Evolutionary conservation across 306 rosid species (phyloP).

Genomic region (Oxytropis ochrocephala): DNA sequence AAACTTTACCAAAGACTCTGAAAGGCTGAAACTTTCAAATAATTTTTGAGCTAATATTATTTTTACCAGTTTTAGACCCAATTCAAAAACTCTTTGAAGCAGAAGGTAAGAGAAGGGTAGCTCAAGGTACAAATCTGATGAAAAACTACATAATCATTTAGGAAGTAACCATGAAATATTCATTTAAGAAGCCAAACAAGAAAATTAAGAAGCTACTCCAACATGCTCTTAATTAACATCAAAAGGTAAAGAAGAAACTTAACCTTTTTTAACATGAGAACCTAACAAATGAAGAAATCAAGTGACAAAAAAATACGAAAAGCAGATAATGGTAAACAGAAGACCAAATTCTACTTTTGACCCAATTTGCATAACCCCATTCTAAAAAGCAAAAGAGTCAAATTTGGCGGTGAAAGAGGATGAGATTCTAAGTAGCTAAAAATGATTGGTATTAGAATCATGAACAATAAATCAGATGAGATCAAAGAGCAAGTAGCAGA

Average conservation of each 20-base stretch:
- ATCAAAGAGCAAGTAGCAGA: background rate
- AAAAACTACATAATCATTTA: no score
- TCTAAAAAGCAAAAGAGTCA: slow-evolving; percentile 2
- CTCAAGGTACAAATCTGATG: no score
- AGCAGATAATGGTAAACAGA: background rate
- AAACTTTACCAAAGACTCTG: background rate
- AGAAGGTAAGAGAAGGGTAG: no score
- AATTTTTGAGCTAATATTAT: background rate
- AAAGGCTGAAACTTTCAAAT: background rate
- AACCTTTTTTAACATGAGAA: slow-evolving; percentile 1
- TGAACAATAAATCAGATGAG: slow-evolving; percentile 8
- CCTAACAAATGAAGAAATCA: slow-evolving; percentile 12
- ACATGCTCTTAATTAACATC: no score
- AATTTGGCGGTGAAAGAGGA: slow-evolving; percentile 14
- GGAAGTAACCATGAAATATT: no score
- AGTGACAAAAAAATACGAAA: background rate
- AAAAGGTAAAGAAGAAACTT: background rate
- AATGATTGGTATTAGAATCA: background rate
- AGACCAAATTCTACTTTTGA: slow-evolving; percentile 24
- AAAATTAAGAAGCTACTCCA: no score
- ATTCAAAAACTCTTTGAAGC: no score
- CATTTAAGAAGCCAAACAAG: no score
- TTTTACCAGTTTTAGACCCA: no score
- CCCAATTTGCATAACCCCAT: background rate
- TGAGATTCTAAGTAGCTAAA: background rate